Conservation (phyloP, 2,329 filamentous ascomycete species). For the Coccinonectria pachysandricola region DNA sequence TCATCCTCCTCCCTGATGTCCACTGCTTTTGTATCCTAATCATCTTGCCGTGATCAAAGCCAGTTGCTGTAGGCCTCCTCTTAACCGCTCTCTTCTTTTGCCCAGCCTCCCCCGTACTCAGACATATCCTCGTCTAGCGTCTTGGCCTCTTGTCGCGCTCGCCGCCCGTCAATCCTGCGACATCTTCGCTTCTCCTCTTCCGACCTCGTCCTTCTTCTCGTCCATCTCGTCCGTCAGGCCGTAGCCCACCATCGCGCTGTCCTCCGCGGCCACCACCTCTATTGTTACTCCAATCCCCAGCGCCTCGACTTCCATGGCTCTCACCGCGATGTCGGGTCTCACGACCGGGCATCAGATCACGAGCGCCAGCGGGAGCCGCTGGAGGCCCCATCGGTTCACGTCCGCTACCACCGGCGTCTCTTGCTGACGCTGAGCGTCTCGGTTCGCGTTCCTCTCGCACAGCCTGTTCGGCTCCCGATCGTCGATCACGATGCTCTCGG, state of each 20-base stretch:
- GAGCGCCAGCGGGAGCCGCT: constrained; percentile 14
- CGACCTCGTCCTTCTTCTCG: constrained; percentile 25
- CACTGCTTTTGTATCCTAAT: too few species aligned
- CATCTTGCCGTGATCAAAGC: constrained; percentile 1
- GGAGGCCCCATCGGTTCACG: constrained; percentile 23
- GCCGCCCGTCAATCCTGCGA: constrained; percentile 24
- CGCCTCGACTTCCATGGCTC: constrained; percentile 12
- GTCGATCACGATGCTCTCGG: constrained; percentile 35
- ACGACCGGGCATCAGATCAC: constrained; percentile 23
- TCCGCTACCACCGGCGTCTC: constrained; percentile 14
- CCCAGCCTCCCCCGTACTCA: too few species aligned
- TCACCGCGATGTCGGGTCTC: constrained; percentile 24
- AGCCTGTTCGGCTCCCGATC: constrained; percentile 24
- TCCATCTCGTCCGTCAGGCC: constrained; percentile 20
- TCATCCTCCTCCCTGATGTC: constrained; percentile 7
- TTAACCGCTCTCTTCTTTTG: too few species aligned
- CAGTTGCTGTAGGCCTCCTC: constrained; percentile 1
- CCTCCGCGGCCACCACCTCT: constrained; percentile 26
- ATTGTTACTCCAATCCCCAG: constrained; percentile 27
- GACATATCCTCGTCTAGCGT: constrained; percentile 26
- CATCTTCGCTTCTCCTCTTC: constrained; percentile 38
- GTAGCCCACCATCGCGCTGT: constrained; percentile 15
- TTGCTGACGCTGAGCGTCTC: constrained; percentile 19
- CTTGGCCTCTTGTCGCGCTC: constrained; percentile 46
- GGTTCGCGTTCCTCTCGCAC: constrained; percentile 25